Percentiles rank a stretch among this genome's conserved stretches.
phyloP scores from a whole-genome alignment of 371 early-diverging fungal species.

The Lichtheimia ramosa region DNA sequence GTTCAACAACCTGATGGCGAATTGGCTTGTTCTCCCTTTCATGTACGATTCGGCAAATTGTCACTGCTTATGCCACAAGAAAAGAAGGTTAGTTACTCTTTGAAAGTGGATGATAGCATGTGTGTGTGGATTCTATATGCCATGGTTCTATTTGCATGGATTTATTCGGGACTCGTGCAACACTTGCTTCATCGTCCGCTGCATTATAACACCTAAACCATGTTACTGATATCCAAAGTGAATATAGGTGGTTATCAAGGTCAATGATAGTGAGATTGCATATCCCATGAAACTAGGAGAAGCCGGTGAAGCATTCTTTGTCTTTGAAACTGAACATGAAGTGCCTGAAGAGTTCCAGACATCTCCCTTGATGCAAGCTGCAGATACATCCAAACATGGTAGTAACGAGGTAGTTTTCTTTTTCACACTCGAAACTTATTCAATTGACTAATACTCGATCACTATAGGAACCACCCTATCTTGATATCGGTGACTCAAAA shows the following conservation, averaged over 20 bases:
- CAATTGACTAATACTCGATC: background rate
- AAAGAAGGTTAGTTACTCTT: conserved; percentile 62
- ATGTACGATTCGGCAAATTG: conserved; percentile 98
- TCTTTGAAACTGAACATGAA: conserved; percentile 82
- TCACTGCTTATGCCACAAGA: conserved; percentile 87
- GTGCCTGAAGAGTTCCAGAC: conserved; percentile 91
- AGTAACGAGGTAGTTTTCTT: conserved; percentile 29
- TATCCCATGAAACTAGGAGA: conserved; percentile 97
- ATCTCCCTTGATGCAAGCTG: conserved; percentile 81
- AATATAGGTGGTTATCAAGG: conserved; percentile 77
- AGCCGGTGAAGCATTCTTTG: conserved; percentile 98
- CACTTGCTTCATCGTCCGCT: no score
- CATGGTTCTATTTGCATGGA: background rate
- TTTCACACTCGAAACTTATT: background rate
- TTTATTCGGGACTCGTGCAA: no score
- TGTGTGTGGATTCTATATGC: background rate
- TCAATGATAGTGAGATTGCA: conserved; percentile 83
- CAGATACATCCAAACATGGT: conserved; percentile 20
- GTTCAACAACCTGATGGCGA: conserved; percentile 84
- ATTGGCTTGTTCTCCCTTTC: conserved; percentile 93
- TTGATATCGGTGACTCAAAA: conserved; percentile 41
- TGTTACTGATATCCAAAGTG: no score
- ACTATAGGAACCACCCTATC: conserved; percentile 42
- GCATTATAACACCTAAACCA: no score
- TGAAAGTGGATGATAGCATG: background rate